Evolutionary conservation across 2,329 filamentous ascomycete genomes (phyloP).

Genomic region (Periglandula ipomoeae): DNA sequence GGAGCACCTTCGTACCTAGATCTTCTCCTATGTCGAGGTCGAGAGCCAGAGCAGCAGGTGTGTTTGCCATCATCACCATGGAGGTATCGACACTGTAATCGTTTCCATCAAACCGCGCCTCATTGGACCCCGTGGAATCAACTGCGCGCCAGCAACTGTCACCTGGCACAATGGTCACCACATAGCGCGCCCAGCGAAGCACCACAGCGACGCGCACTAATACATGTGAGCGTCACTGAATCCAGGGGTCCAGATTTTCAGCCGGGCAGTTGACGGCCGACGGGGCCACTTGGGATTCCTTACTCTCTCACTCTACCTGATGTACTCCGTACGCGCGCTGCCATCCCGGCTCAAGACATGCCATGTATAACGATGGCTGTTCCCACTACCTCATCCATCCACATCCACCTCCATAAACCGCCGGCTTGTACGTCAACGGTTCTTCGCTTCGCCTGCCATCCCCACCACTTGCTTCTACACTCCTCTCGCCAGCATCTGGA

Average conservation of each 20-base stretch:
- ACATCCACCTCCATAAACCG: neutral
- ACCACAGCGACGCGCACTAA: no score
- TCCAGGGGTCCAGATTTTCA: constrained; percentile 3
- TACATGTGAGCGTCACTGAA: constrained; percentile 5
- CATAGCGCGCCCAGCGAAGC: no score
- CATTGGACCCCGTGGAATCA: neutral
- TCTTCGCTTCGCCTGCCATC: neutral
- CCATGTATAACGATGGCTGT: constrained; percentile 5
- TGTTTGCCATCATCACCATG: no score
- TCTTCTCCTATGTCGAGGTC: no score
- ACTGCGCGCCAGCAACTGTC: no score
- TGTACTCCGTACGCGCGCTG: neutral
- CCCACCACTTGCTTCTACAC: neutral
- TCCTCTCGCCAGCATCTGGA: neutral
- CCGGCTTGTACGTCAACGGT: constrained; percentile 4
- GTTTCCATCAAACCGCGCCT: neutral
- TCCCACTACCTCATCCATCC: neutral
- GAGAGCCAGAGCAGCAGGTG: no score
- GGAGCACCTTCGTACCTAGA: no score
- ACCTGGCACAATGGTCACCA: no score
- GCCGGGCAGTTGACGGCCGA: neutral
- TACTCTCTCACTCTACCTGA: neutral
- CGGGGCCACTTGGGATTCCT: neutral
- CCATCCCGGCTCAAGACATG: neutral
- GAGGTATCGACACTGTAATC: no score